Conservation (phyloP, 1,284 basidiomycete genomes). For the Fomitopsis palustris region DNA sequence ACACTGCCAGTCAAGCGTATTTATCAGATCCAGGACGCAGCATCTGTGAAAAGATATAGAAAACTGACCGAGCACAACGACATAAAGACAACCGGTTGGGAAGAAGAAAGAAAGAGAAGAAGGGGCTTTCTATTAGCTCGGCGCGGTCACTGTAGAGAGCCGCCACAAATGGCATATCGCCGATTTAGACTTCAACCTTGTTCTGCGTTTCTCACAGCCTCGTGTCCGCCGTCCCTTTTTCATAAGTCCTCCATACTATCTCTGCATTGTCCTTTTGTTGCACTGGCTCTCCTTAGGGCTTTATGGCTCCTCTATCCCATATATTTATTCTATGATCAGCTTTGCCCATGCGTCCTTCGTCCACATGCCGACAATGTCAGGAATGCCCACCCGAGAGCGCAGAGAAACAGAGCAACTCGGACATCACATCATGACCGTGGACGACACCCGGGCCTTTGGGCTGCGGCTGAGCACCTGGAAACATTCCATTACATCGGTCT, state of each 20-base stretch:
- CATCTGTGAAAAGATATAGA: background rate
- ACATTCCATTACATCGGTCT: background rate
- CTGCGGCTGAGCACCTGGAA: background rate
- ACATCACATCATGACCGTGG: no score
- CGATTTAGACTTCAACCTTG: constrained; percentile 11
- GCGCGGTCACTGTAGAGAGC: constrained; percentile 7
- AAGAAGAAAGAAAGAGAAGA: constrained; percentile 8
- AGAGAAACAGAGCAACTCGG: no score
- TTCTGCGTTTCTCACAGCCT: constrained; percentile 5
- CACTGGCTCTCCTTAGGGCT: no score
- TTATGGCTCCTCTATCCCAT: no score
- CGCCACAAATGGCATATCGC: constrained; percentile 10
- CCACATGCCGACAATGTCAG: background rate
- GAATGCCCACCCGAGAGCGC: no score
- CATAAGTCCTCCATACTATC: background rate
- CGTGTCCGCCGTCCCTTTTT: constrained; percentile 6
- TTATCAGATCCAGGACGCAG: background rate
- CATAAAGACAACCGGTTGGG: constrained; percentile 15
- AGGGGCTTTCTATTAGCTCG: background rate
- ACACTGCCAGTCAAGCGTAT: constrained; percentile 10
- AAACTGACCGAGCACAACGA: constrained; percentile 17
- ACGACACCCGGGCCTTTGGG: background rate
- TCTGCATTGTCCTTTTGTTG: no score
- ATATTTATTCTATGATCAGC: no score
- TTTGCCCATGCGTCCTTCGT: no score